Evolutionary conservation across 768 basidiomycete genomes (phyloP).

Genomic region (Russula emetica): DNA sequence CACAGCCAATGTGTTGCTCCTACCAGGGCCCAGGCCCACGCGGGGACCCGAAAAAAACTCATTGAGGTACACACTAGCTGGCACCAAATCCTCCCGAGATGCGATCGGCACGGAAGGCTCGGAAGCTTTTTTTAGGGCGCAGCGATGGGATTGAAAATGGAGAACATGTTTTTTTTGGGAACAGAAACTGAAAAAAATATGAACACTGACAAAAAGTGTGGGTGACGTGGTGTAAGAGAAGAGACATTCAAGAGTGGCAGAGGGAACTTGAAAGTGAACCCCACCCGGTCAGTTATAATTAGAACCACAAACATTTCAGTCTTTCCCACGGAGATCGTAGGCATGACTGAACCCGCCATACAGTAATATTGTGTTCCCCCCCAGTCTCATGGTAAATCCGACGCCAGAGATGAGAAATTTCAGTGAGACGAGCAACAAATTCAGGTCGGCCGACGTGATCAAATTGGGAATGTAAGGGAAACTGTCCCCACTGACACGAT

Average conservation of each 20-base stretch:
- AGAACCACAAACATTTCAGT: neutral
- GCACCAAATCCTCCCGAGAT: neutral
- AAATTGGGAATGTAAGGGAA: neutral
- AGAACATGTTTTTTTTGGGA: neutral
- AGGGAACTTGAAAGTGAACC: too few relatives aligned
- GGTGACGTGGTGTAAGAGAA: neutral
- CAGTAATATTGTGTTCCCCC: too few relatives aligned
- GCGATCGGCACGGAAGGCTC: neutral
- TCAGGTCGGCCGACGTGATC: neutral
- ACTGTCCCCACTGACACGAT: too few relatives aligned
- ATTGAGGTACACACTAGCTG: neutral
- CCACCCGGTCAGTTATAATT: neutral
- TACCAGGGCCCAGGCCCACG: neutral
- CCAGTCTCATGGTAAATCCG: neutral
- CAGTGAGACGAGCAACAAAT: slow-evolving; percentile 2
- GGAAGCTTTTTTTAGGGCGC: neutral
- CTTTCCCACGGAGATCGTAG: neutral
- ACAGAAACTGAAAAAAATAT: neutral
- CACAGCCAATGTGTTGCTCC: neutral
- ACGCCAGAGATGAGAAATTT: too few relatives aligned
- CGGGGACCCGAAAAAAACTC: neutral
- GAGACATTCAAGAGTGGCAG: neutral
- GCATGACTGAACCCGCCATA: neutral
- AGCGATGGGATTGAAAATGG: slow-evolving; percentile 5
- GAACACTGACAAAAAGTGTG: too few relatives aligned